phyloP scores from a whole-genome alignment of 805 yeast species.

The Yamadazyma scolyti region DNA sequence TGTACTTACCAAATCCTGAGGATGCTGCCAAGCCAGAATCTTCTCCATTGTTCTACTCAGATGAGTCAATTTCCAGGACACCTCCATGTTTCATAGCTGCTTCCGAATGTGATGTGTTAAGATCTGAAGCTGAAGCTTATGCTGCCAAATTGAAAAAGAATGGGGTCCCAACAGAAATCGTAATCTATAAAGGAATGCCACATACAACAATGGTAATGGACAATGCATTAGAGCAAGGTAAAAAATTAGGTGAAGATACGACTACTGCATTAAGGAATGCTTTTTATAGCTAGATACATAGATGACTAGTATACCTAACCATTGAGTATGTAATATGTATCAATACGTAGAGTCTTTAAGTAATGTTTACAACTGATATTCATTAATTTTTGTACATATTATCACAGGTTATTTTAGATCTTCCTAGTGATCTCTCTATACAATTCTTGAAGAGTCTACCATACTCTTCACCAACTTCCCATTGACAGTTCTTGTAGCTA shows the following conservation, averaged over 20 bases:
- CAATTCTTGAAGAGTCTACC: conserved; percentile 52
- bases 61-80: conserved; percentile 31
- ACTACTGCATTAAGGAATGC: conserved; percentile 26
- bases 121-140: conserved; percentile 43
- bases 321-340: neutral
- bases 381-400: conserved; percentile 45
- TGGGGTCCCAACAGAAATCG: conserved; percentile 31
- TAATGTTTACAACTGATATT: neutral
- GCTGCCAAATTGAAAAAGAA: conserved; percentile 32
- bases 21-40: conserved; percentile 28
- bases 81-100: conserved; percentile 42
- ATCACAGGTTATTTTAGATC: conserved; percentile 41
- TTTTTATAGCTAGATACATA: conserved; percentile 36
- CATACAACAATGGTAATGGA: conserved; percentile 52
- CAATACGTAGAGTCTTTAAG: neutral
- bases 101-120: conserved; percentile 42
- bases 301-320: neutral
- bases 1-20: conserved; percentile 34
- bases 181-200: conserved; percentile 40
- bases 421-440: conserved; percentile 51
- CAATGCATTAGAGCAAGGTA: conserved; percentile 31
- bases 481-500: conserved; percentile 34
- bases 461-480: conserved; percentile 58
- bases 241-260: conserved; percentile 26
- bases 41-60: conserved; percentile 39